phyloP scores from a whole-genome alignment of 2,329 filamentous ascomycete species.

The Fusarium sp. region DNA sequence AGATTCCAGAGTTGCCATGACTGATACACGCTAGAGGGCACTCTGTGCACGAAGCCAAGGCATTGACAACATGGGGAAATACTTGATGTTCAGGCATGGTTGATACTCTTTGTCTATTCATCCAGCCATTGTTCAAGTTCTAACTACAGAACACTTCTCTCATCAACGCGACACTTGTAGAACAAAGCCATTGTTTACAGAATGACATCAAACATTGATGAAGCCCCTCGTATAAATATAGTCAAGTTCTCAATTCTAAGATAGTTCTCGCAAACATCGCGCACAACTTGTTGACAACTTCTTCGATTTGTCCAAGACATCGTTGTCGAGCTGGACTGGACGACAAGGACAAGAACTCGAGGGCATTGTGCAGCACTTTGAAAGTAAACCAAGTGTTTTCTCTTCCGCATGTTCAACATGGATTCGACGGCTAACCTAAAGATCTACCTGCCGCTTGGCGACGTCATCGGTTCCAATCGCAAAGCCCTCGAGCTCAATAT shows the following conservation, averaged over 20 bases:
- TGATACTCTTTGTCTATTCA: no score
- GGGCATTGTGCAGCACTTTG: neutral
- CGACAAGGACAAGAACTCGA: neutral
- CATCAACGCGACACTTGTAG: neutral
- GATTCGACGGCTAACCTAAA: conserved; percentile 4
- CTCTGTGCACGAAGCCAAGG: no score
- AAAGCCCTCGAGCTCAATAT: conserved; percentile 23
- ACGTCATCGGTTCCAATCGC: neutral
- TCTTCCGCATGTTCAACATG: conserved; percentile 8
- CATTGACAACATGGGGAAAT: no score
- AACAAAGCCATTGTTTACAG: conserved; percentile 1
- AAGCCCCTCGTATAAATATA: neutral
- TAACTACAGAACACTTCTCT: neutral
- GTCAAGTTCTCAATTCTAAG: neutral
- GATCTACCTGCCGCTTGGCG: conserved; percentile 20
- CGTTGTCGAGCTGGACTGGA: conserved; percentile 5
- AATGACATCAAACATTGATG: neutral
- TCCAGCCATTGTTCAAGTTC: neutral
- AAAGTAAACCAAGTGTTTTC: neutral
- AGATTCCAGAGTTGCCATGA: no score
- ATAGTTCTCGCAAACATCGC: neutral
- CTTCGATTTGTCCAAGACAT: conserved; percentile 3
- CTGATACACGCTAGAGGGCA: no score
- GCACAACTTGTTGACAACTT: conserved; percentile 10
- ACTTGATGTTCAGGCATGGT: no score